Evolutionary conservation across 2,329 filamentous ascomycete genomes (phyloP), one percentile per base, ranked within the genome.

Genomic region (Emericellopsis atlantica): DNA sequence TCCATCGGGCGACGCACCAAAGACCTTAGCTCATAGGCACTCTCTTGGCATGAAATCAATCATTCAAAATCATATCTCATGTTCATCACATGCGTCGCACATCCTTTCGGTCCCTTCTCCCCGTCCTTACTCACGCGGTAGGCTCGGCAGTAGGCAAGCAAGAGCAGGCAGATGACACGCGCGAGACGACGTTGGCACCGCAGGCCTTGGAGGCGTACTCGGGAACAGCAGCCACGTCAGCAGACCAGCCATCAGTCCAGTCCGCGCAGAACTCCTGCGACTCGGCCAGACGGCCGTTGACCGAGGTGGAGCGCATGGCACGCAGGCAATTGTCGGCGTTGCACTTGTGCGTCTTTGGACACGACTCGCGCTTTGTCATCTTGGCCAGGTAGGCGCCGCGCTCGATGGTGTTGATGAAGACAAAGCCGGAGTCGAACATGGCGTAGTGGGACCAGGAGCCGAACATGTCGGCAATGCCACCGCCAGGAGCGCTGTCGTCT

Each of bases 401-500:
- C 52, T 66, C 64, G 43, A 66, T 66, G 11, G 58, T 63, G 50
- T 66, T 65, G 40, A 67, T 46, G 22, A 66, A 53, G 34, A 67
- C 57, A 45, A 56, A 59, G 18, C 64, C 64, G n/a, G 52, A 57
- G 38, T 55, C 43, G 51, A 69, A 69, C 44, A 59, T 61, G 3
- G 64, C 62, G 43, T 67, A 70, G 43, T 61, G 57, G 29, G 56
- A 61, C 67, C 67, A 70, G 4, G 59, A 62, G 10, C 59, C 65
- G 2, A 54, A 53, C 40, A 64, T 65, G 3, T 53, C 53, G 22
- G 66, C 53, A 4, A 46, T 49, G 7, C 58, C 58, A 1, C 57
- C 56, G 4, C 57, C 52, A 1, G 60, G 55, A 18, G 55, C 46
- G 31, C 51, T 43, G 47, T 70, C 66, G 49, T 70, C 65, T 48